Conservation (phyloP, 2,329 filamentous ascomycete species). For the Bertia moriformis region DNA sequence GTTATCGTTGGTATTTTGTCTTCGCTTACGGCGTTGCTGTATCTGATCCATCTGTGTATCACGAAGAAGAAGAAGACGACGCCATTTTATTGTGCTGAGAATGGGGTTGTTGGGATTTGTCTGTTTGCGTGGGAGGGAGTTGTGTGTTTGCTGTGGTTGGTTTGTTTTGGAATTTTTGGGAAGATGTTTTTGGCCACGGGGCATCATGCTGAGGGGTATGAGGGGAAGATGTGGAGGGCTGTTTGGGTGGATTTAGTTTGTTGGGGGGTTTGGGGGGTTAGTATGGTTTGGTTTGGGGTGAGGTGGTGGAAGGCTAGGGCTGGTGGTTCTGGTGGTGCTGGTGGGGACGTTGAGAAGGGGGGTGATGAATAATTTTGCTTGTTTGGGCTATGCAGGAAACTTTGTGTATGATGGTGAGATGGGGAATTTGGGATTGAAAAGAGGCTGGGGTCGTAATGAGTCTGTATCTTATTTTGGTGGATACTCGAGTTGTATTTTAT, state of each 20-base stretch:
- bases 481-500: no score
- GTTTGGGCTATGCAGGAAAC: background rate
- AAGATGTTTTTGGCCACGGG: background rate
- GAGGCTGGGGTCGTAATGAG: no score
- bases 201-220: background rate
- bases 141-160: background rate
- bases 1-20: background rate
- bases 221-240: background rate
- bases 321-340: background rate
- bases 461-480: no score
- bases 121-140: background rate
- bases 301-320: background rate
- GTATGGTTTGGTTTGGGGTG: background rate
- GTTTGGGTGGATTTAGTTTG: background rate
- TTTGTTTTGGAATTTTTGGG: background rate
- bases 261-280: background rate
- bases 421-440: no score
- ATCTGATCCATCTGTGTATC: background rate
- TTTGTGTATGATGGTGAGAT: background rate
- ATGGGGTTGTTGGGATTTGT: no score
- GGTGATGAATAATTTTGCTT: background rate
- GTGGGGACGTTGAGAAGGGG: background rate
- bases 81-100: no score
- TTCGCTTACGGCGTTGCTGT: background rate
- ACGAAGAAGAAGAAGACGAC: background rate